Conservation (phyloP, 2,329 filamentous ascomycete genomes). For the Leptosphaerulina australis region DNA sequence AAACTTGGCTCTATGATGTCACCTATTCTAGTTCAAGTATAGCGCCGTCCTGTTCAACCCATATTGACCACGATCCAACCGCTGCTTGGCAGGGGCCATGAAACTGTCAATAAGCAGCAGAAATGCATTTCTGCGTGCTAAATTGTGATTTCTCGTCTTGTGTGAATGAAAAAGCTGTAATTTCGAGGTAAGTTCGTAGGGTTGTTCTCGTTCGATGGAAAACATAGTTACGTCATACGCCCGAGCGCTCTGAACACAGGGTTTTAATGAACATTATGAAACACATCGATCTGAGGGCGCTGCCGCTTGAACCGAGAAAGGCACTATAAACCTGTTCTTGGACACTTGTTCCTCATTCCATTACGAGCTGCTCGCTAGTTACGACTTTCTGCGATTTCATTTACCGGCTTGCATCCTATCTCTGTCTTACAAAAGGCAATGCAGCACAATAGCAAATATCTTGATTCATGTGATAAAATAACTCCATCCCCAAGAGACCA, state of each 20-base stretch:
- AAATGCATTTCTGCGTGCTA: background rate
- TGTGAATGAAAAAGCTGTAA: background rate
- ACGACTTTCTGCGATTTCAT: too few species aligned
- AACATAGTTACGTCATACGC: conserved; percentile 9
- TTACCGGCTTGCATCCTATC: background rate
- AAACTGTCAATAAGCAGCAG: background rate
- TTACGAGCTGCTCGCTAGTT: too few species aligned
- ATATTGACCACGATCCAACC: conserved; percentile 1
- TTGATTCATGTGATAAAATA: too few species aligned
- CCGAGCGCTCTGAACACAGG: conserved; percentile 7
- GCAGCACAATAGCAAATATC: too few species aligned
- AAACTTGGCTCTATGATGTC: conserved; percentile 13
- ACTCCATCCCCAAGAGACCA: too few species aligned
- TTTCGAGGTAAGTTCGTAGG: background rate
- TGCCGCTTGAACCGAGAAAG: conserved; percentile 15
- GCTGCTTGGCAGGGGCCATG: conserved; percentile 13
- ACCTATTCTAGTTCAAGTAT: background rate
- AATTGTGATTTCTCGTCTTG: background rate
- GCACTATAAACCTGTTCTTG: background rate
- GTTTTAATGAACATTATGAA: background rate
- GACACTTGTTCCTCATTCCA: background rate
- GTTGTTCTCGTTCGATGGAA: background rate
- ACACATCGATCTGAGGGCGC: background rate
- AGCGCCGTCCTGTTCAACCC: conserved; percentile 5
- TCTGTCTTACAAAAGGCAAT: too few species aligned